Evolutionary conservation across 1,139 yeast species (phyloP).

Genomic region (Kodamaea alishanica): DNA sequence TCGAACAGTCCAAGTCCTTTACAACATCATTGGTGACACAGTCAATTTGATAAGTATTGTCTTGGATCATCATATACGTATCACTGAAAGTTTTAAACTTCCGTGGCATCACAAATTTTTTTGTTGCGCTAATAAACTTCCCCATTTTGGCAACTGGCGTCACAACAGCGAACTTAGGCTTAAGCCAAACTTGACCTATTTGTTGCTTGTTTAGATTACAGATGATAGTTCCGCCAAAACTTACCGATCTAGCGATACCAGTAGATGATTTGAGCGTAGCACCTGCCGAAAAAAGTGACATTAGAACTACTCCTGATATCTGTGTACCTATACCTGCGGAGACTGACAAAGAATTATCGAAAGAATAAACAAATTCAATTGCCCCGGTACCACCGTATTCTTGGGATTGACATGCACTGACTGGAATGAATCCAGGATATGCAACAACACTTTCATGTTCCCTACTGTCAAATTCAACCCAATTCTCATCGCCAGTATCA

Average conservation of each 20-base stretch:
- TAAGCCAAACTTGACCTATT: constrained; percentile 21
- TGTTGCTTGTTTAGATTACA: constrained; percentile 18
- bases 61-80: constrained; percentile 13
- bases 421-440: constrained; percentile 23
- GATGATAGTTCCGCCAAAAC: constrained; percentile 12
- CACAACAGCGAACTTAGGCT: constrained; percentile 16
- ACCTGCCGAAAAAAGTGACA: not conserved
- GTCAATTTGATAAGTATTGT: constrained; percentile 12
- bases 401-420: constrained; percentile 24
- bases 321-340: not conserved
- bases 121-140: constrained; percentile 9
- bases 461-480: constrained; percentile 2
- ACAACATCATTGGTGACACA: constrained; percentile 27
- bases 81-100: constrained; percentile 13
- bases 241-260: not conserved
- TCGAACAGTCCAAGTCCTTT: constrained; percentile 18
- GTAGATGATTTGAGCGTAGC: not conserved
- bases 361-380: constrained; percentile 13
- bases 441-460: constrained; percentile 1
- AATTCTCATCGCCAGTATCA: not conserved
- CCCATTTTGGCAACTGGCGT: constrained; percentile 13
- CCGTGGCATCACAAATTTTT: constrained; percentile 11
- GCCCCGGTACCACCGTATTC: constrained; percentile 20
- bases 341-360: not conserved
- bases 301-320: not conserved